Evolutionary conservation across 805 yeast genomes (phyloP), one percentile per base, ranked within the genome.

Genomic region (Candida saitoana): DNA sequence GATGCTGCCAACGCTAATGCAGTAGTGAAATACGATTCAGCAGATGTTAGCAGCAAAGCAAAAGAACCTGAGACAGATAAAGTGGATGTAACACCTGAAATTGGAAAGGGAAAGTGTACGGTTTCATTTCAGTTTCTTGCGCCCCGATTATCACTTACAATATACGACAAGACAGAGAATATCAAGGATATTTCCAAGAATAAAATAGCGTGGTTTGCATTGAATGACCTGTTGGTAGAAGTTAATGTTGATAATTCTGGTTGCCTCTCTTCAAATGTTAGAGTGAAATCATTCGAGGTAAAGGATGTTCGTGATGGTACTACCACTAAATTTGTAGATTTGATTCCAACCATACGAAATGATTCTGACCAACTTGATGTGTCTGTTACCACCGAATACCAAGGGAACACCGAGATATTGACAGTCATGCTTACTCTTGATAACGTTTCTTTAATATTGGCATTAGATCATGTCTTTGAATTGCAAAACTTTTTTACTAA

Each of bases 381-480:
- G 1, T 68, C 70, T 15, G 68, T 76, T 0, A 51, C 63, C 0
- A 69, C 81, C 0, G 71, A 63, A 39, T 77, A 75, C 2, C 55
- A 59, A 2, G 62, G 56, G 2, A 59, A 50, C 15, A 58, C 52
- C 34, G 70, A 73, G 40, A 62, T 71, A 29, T 69, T 77, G 4
- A 74, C 77, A 16, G 53, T 64, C 0, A 73, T 81, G 54, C 55
- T 84, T 3, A 79, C 88, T 0, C 74, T 91, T 8, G 95, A 87
- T 45, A 84, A 83, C 47, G 97, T 97, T 0, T 77, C 76, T 43
- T 74, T 84, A 8, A 80, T 93, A 38, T 59, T 93, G 20, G 96
- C 97, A 0, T 65, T 93, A 50, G 98, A 90, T 56, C 90, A 87
- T 59, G 55, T 91, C 27, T 77, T 90, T 60, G 87, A 93, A 2